These are phyloP conservation scores for Dalbergia cultrata DNA, from an alignment of 306 rosid genomes.

Conservation along the genomic window DNA sequence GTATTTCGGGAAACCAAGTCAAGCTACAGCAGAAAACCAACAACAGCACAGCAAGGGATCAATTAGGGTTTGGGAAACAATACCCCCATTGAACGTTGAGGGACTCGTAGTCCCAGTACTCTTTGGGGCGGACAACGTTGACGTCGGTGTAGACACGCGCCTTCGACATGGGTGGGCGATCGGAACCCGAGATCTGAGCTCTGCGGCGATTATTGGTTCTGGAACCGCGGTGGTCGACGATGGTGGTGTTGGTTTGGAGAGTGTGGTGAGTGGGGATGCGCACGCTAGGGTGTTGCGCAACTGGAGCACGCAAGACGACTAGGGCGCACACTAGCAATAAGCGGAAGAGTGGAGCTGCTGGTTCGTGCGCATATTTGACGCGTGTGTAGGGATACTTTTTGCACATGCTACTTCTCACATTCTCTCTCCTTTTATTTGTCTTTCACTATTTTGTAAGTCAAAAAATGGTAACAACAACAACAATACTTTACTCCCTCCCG, in stretches of 20 bases:
- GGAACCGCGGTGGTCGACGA: conserved; percentile 4
- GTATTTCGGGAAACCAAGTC: conserved; percentile 1
- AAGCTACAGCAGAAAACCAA: background rate
- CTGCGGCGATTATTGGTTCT: background rate
- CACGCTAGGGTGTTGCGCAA: conserved; percentile 65
- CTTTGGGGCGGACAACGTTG: conserved; percentile 87
- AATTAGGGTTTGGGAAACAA: conserved; percentile 38
- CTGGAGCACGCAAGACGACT: conserved; percentile 59
- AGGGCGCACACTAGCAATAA: conserved; percentile 65
- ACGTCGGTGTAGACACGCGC: conserved; percentile 87
- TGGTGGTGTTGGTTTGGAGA: conserved; percentile 32
- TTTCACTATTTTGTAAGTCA: background rate
- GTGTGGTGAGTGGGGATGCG: conserved; percentile 55
- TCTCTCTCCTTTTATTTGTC: background rate
- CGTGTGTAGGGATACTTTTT: background rate
- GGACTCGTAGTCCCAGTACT: conserved; percentile 95
- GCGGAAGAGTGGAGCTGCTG: conserved; percentile 46
- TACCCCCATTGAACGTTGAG: conserved; percentile 98
- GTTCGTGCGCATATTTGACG: conserved; percentile 58
- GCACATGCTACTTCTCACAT: conserved; percentile 3
- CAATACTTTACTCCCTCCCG: background rate
- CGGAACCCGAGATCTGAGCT: conserved; percentile 48
- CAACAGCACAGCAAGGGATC: background rate
- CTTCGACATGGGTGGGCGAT: conserved; percentile 68
- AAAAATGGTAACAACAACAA: background rate